Conservation (phyloP, 1,284 basidiomycete genomes). For the Exobasidium rhododendri region DNA sequence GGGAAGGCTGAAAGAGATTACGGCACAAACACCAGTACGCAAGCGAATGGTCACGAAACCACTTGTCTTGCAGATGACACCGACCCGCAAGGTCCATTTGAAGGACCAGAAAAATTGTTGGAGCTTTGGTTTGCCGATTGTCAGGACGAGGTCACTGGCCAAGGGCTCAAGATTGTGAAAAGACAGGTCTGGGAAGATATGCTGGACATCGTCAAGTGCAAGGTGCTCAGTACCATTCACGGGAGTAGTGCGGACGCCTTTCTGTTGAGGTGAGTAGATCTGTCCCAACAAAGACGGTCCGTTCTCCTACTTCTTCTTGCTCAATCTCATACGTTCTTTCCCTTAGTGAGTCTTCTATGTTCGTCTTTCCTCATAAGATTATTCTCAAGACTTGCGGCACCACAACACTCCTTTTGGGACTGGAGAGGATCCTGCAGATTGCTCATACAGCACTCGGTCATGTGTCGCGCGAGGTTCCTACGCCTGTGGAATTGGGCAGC, state of each 20-base stretch:
- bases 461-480: neutral
- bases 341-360: slow-evolving; percentile 84
- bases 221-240: slow-evolving; percentile 84
- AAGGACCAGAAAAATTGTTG: slow-evolving; percentile 84
- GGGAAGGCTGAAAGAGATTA: too few species aligned
- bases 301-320: neutral
- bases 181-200: slow-evolving; percentile 88
- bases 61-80: slow-evolving; percentile 1
- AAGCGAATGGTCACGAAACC: too few species aligned
- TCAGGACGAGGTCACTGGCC: slow-evolving; percentile 1
- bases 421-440: slow-evolving; percentile 59
- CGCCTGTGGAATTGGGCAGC: slow-evolving; percentile 27
- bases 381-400: slow-evolving; percentile 99
- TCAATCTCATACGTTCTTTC: neutral
- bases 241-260: slow-evolving; percentile 90
- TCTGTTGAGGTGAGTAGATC: slow-evolving; percentile 75
- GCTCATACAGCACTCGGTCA: slow-evolving; percentile 72
- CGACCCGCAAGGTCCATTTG: slow-evolving; percentile 47
- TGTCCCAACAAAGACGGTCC: neutral
- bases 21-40: too few species aligned
- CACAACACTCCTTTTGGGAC: slow-evolving; percentile 88
- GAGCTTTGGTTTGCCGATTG: slow-evolving; percentile 83
- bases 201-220: slow-evolving; percentile 95
- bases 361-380: slow-evolving; percentile 90
- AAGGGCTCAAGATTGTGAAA: slow-evolving; percentile 74